These are phyloP conservation scores for Carex cristatella DNA, from an alignment of 176 grass and related monocot genomes.

Conservation along the genomic window DNA sequence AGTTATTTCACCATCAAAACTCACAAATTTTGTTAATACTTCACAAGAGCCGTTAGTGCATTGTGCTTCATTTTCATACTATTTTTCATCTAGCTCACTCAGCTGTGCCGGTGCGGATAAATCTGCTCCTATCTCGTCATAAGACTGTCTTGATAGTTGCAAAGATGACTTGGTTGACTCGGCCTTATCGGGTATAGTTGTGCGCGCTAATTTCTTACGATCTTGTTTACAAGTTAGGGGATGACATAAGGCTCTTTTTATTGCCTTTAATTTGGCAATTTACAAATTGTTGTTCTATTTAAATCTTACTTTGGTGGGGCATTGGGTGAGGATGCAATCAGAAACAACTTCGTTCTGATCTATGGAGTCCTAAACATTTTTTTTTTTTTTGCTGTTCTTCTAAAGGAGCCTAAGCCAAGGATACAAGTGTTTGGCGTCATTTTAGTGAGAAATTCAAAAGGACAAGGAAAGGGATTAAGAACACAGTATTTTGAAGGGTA, in stretches of 20 bases:
- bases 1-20: too few relatives aligned
- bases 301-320: constrained; percentile 94
- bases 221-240: neutral
- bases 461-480: too few relatives aligned
- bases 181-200: constrained; percentile 28
- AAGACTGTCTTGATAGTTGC: constrained; percentile 61
- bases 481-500: too few relatives aligned
- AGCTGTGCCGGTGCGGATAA: constrained; percentile 29
- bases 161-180: constrained; percentile 42
- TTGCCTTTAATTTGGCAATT: constrained; percentile 23
- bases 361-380: constrained; percentile 77
- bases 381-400: neutral
- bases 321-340: constrained; percentile 99
- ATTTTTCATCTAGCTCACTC: constrained; percentile 66
- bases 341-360: constrained; percentile 97
- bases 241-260: neutral
- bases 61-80: neutral
- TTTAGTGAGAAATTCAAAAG: too few relatives aligned
- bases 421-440: neutral
- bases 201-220: constrained; percentile 34
- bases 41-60: too few relatives aligned
- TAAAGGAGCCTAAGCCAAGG: neutral
- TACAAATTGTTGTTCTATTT: constrained; percentile 84
- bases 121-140: constrained; percentile 73
- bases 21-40: too few relatives aligned